These are phyloP conservation scores for Rhodocollybia butyracea DNA, from an alignment of 768 basidiomycete species.

Conservation along the genomic window DNA sequence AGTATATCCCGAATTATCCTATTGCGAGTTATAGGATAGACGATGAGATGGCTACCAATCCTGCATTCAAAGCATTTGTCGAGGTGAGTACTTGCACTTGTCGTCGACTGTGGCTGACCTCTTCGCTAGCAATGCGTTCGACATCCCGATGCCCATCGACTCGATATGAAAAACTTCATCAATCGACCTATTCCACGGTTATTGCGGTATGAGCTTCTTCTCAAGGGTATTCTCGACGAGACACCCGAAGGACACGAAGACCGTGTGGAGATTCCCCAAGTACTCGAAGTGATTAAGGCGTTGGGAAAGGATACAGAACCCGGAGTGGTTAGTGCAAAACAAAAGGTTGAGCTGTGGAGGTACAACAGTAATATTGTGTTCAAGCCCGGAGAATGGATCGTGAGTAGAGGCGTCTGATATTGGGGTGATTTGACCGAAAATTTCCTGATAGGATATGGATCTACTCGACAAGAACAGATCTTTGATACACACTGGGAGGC, in stretches of 20 bases:
- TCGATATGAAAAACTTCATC: slow-evolving; percentile 93
- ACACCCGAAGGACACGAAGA: slow-evolving; percentile 78
- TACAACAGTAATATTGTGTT: slow-evolving; percentile 78
- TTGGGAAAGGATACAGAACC: slow-evolving; percentile 87
- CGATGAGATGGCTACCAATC: slow-evolving; percentile 82
- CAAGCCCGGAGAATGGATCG: slow-evolving; percentile 72
- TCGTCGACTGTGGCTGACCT: background rate
- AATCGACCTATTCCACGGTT: slow-evolving; percentile 89
- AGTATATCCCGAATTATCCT: slow-evolving; percentile 91
- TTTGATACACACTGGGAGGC: slow-evolving; percentile 77
- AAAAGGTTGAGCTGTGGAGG: slow-evolving; percentile 87
- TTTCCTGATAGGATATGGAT: slow-evolving; percentile 77
- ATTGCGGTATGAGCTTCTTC: slow-evolving; percentile 81
- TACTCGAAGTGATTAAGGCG: slow-evolving; percentile 82
- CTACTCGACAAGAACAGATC: slow-evolving; percentile 79
- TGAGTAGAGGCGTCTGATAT: too few species aligned
- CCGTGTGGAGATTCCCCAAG: slow-evolving; percentile 74
- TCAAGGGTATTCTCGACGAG: slow-evolving; percentile 72
- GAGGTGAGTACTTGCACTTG: slow-evolving; percentile 66
- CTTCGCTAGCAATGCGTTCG: slow-evolving; percentile 42
- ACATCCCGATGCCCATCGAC: slow-evolving; percentile 72
- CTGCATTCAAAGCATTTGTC: slow-evolving; percentile 76
- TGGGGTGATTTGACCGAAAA: too few species aligned
- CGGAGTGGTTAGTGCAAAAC: slow-evolving; percentile 80
- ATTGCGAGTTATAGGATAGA: slow-evolving; percentile 86